phyloP scores from a whole-genome alignment of 495 filamentous ascomycete species.

The Podospora pseudopauciseta region DNA sequence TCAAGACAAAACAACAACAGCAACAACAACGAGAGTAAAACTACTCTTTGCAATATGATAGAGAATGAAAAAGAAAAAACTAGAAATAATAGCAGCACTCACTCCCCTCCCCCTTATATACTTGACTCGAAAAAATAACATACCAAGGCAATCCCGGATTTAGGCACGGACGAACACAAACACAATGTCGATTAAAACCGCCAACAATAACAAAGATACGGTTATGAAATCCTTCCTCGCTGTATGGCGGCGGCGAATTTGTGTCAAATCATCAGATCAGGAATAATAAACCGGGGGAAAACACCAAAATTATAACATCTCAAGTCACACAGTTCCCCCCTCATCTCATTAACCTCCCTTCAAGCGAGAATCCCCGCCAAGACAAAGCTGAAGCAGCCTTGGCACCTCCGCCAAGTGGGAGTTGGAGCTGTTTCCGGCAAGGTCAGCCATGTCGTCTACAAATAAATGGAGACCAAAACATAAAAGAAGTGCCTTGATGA shows the following conservation, averaged over 20 bases:
- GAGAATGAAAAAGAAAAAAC: not conserved
- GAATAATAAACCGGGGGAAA: not conserved
- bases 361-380: not conserved
- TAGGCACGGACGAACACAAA: too few species aligned
- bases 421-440: constrained; percentile 11
- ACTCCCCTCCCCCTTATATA: too few species aligned
- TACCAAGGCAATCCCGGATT: too few species aligned
- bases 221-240: not conserved
- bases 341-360: not conserved
- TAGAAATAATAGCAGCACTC: not conserved
- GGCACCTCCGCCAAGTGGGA: not conserved
- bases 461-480: too few species aligned
- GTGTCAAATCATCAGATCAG: not conserved
- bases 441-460: not conserved
- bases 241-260: not conserved
- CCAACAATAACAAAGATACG: not conserved
- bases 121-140: too few species aligned
- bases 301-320: not conserved
- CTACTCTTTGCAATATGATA: not conserved
- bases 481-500: too few species aligned
- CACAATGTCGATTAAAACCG: too few species aligned
- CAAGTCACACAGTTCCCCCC: not conserved
- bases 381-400: constrained; percentile 2
- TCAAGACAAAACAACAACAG: too few species aligned
- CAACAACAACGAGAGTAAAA: too few species aligned